Evolutionary conservation across 2,329 filamentous ascomycete genomes (phyloP).

Genomic region (Sporothrix phasma): DNA sequence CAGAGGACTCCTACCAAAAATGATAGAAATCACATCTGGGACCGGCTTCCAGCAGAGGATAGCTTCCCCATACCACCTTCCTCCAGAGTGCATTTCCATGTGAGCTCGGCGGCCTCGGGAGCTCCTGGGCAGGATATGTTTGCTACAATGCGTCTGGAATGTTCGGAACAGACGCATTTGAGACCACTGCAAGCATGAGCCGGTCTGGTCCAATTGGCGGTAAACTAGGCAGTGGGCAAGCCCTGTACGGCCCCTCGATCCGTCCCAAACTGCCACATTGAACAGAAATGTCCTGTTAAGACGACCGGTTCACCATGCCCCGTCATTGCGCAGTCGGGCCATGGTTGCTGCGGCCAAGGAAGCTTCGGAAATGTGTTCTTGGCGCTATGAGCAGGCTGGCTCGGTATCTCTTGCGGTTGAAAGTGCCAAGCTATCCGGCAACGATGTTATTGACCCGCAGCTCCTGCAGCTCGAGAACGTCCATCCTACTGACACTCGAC

Average conservation of each 20-base stretch:
- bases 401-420: neutral
- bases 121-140: too few relatives aligned
- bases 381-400: neutral
- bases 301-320: neutral
- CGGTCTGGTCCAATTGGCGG: neutral
- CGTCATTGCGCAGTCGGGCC: neutral
- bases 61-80: too few relatives aligned
- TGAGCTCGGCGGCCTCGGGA: too few relatives aligned
- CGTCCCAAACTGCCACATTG: neutral
- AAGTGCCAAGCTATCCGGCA: neutral
- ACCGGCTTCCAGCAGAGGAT: too few relatives aligned
- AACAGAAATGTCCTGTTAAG: neutral
- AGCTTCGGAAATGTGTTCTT: neutral
- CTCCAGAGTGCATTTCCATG: too few relatives aligned
- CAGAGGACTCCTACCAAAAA: too few relatives aligned
- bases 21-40: too few relatives aligned
- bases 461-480: neutral
- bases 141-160: too few relatives aligned
- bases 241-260: too few relatives aligned
- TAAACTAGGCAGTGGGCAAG: too few relatives aligned
- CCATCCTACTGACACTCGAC: neutral
- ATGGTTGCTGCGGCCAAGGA: neutral
- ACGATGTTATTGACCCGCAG: neutral
- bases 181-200: too few relatives aligned
- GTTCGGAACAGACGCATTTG: too few relatives aligned